A percentile compares a stretch with the other conserved stretches of the same genome.
These are phyloP conservation scores for Phytophthora palmivora DNA, from an alignment of 352 stramenopile species.

Conservation along the genomic window DNA sequence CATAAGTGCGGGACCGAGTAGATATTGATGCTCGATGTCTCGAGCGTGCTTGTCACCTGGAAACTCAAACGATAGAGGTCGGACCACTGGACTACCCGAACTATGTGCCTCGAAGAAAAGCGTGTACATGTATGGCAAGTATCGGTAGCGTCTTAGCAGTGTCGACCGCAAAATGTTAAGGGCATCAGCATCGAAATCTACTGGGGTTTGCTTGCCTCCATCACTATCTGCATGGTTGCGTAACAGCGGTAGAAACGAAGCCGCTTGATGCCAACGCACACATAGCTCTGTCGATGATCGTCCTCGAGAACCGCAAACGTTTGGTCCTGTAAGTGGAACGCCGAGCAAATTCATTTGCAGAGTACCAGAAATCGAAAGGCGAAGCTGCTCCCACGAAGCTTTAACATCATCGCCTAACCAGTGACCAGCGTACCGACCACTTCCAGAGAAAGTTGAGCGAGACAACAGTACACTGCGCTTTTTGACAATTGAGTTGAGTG, in stretches of 20 bases:
- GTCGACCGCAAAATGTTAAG: conserved; percentile 71
- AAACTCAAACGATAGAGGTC: conserved; percentile 74
- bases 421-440: conserved; percentile 68
- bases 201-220: conserved; percentile 51
- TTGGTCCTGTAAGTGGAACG: conserved; percentile 70
- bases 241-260: conserved; percentile 80
- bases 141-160: conserved; percentile 68
- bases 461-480: conserved; percentile 76
- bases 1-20: conserved; percentile 77
- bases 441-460: conserved; percentile 72
- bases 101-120: conserved; percentile 70
- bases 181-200: conserved; percentile 72
- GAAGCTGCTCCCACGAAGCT: conserved; percentile 85
- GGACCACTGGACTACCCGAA: conserved; percentile 54
- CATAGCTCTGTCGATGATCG: conserved; percentile 72
- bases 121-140: conserved; percentile 90
- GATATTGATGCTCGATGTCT: conserved; percentile 72
- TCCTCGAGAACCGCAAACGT: conserved; percentile 64
- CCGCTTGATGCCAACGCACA: conserved; percentile 85
- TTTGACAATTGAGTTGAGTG: conserved; percentile 54
- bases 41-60: conserved; percentile 46
- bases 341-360: conserved; percentile 85
- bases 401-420: conserved; percentile 54
- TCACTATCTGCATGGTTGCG: conserved; percentile 70
- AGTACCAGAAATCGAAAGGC: conserved; percentile 69